Evolutionary conservation across 768 basidiomycete species (phyloP).

Genomic region (Lentinula sp.): DNA sequence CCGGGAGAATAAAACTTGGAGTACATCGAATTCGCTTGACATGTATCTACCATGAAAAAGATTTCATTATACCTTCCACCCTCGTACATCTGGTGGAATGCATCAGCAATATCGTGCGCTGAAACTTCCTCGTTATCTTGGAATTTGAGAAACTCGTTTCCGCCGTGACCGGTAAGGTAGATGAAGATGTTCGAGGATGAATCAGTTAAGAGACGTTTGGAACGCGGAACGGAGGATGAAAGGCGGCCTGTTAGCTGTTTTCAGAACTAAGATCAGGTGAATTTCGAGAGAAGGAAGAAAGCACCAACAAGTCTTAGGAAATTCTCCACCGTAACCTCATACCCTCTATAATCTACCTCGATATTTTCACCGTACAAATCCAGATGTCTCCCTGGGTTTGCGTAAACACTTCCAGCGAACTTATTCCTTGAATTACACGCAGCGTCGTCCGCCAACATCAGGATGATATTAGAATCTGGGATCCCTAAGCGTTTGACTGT

Average conservation of each 20-base stretch:
- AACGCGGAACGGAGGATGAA: slow-evolving; percentile 78
- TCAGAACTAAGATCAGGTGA: neutral
- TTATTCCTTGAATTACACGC: slow-evolving; percentile 92
- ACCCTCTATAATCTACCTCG: slow-evolving; percentile 97
- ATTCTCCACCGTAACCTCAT: slow-evolving; percentile 97
- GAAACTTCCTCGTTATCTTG: slow-evolving; percentile 98
- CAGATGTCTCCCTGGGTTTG: slow-evolving; percentile 72
- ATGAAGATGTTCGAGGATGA: slow-evolving; percentile 91
- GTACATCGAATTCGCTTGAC: slow-evolving; percentile 96
- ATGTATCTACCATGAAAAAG: slow-evolving; percentile 97
- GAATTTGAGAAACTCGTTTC: slow-evolving; percentile 97
- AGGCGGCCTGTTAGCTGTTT: slow-evolving; percentile 50
- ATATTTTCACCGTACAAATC: slow-evolving; percentile 96
- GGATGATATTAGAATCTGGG: slow-evolving; percentile 97
- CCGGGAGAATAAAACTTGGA: slow-evolving; percentile 91
- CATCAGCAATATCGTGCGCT: slow-evolving; percentile 95
- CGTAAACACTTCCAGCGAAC: slow-evolving; percentile 89
- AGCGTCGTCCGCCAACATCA: slow-evolving; percentile 97
- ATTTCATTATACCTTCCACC: slow-evolving; percentile 95
- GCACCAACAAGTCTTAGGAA: slow-evolving; percentile 62
- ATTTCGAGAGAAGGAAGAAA: slow-evolving; percentile 31
- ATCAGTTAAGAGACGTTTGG: slow-evolving; percentile 88
- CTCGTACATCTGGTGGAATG: slow-evolving; percentile 98
- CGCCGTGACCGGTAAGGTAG: slow-evolving; percentile 98
- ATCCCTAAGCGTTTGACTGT: slow-evolving; percentile 97